Evolutionary conservation across 257 asterid genomes (phyloP).

Genomic region (Solanum ossicruentum): DNA sequence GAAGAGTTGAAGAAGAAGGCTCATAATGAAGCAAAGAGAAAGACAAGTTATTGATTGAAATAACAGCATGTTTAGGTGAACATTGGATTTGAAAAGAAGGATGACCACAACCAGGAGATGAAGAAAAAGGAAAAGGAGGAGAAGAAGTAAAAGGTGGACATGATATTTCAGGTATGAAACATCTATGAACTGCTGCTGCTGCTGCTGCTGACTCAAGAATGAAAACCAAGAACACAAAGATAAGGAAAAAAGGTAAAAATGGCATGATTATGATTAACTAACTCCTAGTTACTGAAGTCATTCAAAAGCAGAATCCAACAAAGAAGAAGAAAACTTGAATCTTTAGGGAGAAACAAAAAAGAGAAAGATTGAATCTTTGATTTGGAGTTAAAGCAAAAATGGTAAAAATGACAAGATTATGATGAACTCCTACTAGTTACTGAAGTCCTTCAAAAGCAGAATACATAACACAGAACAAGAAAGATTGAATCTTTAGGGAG

Average conservation of each 20-base stretch:
- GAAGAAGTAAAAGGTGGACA: constrained; percentile 71
- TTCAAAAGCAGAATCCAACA: not conserved
- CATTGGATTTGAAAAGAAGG: constrained; percentile 79
- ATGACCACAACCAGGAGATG: constrained; percentile 82
- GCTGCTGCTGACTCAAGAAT: not conserved
- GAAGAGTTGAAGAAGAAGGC: constrained; percentile 41
- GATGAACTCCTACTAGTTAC: not conserved
- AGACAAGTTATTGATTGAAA: constrained; percentile 37
- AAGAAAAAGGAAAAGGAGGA: constrained; percentile 75
- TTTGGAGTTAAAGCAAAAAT: not conserved
- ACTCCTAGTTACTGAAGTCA: not conserved
- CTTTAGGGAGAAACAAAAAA: not conserved
- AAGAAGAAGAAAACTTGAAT: not conserved
- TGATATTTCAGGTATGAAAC: constrained; percentile 11
- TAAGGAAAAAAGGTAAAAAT: not conserved
- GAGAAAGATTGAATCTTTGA: not conserved
- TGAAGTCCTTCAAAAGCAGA: constrained; percentile 2
- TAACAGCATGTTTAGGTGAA: constrained; percentile 33
- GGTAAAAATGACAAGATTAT: constrained; percentile 9
- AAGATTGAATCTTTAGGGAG: not conserved
- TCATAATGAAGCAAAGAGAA: constrained; percentile 56
- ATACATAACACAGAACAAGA: not conserved
- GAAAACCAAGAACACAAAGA: constrained; percentile 5
- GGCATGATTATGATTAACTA: constrained; percentile 2
- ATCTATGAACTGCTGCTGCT: constrained; percentile 13